A percentile compares a stretch with the other conserved stretches of the same genome.
Evolutionary conservation across 106 monocot genomes (phyloP).

Genomic region (Dendrobium officinale): DNA sequence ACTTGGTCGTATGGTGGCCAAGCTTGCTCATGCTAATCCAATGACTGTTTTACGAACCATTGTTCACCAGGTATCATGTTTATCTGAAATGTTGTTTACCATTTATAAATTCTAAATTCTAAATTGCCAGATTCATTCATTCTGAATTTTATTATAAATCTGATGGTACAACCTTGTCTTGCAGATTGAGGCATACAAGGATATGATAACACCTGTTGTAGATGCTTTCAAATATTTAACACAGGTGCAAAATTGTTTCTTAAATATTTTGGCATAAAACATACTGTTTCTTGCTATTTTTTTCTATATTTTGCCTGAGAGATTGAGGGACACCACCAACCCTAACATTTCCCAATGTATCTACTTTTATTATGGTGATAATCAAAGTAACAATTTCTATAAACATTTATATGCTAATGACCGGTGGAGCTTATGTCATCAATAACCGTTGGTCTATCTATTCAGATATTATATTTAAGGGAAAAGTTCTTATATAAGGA

Average conservation of each 20-base stretch:
- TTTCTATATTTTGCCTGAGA: no score
- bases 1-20: conserved; percentile 93
- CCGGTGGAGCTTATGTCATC: no score
- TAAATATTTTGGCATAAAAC: neutral
- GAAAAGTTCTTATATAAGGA: no score
- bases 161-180: conserved; percentile 5
- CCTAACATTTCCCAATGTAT: no score
- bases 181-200: conserved; percentile 96
- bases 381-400: no score
- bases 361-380: no score
- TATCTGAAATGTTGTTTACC: neutral
- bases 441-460: no score
- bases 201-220: conserved; percentile 96
- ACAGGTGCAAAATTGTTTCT: conserved; percentile 41
- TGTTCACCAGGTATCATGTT: conserved; percentile 70
- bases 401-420: no score
- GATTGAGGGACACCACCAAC: no score
- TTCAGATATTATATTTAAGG: no score
- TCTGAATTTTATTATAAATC: neutral
- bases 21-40: conserved; percentile 95
- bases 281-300: neutral
- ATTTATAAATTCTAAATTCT: neutral
- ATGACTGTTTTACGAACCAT: conserved; percentile 98
- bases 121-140: neutral
- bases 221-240: conserved; percentile 99